Evolutionary conservation across 441 rosid genomes (phyloP).

Genomic region (Euphorbia corollata): DNA sequence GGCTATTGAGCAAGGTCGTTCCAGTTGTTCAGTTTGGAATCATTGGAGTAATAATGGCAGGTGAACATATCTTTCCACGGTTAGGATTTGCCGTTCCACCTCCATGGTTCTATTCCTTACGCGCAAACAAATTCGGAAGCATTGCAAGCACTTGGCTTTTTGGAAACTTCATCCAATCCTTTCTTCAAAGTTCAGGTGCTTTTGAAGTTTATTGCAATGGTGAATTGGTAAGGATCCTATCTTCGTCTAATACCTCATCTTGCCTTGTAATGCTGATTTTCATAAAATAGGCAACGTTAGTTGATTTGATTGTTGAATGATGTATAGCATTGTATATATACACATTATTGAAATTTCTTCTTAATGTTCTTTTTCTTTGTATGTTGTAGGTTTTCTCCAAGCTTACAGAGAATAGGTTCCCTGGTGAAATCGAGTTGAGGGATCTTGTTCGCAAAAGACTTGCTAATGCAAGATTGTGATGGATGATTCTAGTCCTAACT

Average conservation of each 20-base stretch:
- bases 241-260: background rate
- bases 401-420: conserved; percentile 76
- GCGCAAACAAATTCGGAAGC: conserved; percentile 85
- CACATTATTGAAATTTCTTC: background rate
- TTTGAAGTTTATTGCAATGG: conserved; percentile 77
- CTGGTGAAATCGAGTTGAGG: conserved; percentile 85
- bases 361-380: background rate
- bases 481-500: conserved; percentile 16
- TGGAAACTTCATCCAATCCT: conserved; percentile 80
- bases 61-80: conserved; percentile 82
- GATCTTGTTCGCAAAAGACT: conserved; percentile 56
- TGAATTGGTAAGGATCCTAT: conserved; percentile 44
- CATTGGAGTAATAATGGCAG: conserved; percentile 65
- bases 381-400: conserved; percentile 76
- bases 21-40: conserved; percentile 77
- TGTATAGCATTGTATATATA: background rate
- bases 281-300: too few relatives aligned
- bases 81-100: conserved; percentile 70
- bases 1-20: conserved; percentile 61
- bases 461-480: conserved; percentile 32
- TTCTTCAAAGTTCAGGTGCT: conserved; percentile 91
- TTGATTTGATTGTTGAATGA: too few relatives aligned
- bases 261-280: too few relatives aligned
- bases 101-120: conserved; percentile 70
- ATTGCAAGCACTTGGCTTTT: conserved; percentile 91